Evolutionary conservation across 1,139 yeast species (phyloP).

Genomic region (Hyphopichia fennica): DNA sequence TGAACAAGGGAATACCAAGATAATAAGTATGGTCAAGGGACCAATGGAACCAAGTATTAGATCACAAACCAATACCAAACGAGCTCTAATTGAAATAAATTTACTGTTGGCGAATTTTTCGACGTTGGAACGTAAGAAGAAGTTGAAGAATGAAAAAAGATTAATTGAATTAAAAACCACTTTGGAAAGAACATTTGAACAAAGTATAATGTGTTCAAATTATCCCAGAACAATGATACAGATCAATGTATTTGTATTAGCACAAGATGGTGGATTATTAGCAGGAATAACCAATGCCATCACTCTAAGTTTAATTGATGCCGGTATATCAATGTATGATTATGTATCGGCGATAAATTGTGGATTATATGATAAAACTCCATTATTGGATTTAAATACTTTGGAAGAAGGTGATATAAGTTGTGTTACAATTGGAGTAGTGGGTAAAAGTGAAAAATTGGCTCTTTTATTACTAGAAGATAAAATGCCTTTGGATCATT

Average conservation of each 20-base stretch:
- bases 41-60: constrained; percentile 76
- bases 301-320: constrained; percentile 87
- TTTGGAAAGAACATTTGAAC: constrained; percentile 76
- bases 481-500: constrained; percentile 77
- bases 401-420: constrained; percentile 85
- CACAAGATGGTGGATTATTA: constrained; percentile 88
- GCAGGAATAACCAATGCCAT: constrained; percentile 84
- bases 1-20: constrained; percentile 91
- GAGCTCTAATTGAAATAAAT: constrained; percentile 62
- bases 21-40: constrained; percentile 82
- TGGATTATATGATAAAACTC: constrained; percentile 74
- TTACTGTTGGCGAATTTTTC: constrained; percentile 81
- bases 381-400: constrained; percentile 78
- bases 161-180: constrained; percentile 75
- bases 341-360: constrained; percentile 80
- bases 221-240: constrained; percentile 83
- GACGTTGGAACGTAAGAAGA: constrained; percentile 71
- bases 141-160: constrained; percentile 63
- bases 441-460: constrained; percentile 79
- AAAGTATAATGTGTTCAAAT: constrained; percentile 70
- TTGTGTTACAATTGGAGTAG: constrained; percentile 75
- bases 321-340: constrained; percentile 94
- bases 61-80: constrained; percentile 46
- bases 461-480: constrained; percentile 78
- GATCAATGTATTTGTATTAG: constrained; percentile 71